phyloP scores from a whole-genome alignment of 768 basidiomycete genomes.

The Lactifluus pinguis region DNA sequence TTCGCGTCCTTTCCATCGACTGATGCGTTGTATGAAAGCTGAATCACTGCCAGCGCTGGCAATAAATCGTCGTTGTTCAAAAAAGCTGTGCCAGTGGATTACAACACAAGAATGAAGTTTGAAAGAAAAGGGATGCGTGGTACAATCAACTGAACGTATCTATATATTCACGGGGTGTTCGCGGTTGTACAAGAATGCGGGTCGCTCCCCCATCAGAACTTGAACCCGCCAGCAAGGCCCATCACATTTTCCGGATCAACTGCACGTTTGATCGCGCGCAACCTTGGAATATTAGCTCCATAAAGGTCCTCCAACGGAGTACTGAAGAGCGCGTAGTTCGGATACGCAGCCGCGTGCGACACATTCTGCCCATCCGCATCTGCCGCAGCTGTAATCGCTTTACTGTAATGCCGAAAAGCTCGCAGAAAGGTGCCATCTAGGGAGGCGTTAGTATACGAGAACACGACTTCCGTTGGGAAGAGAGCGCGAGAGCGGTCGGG shows the following conservation, averaged over 20 bases:
- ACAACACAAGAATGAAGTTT: no score
- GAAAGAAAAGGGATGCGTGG: no score
- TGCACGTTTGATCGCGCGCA: background rate
- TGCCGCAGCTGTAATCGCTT: background rate
- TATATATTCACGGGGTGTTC: no score
- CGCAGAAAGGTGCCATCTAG: constrained; percentile 34
- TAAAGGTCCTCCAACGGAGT: constrained; percentile 16
- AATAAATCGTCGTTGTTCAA: no score
- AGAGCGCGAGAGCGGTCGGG: constrained; percentile 6
- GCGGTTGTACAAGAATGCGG: no score
- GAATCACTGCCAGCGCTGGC: no score
- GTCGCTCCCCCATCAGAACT: background rate
- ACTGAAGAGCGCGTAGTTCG: constrained; percentile 16
- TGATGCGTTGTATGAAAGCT: no score
- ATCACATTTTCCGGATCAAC: constrained; percentile 21
- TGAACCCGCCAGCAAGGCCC: constrained; percentile 21
- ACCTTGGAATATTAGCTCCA: constrained; percentile 14
- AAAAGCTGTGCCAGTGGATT: no score
- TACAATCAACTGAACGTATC: no score
- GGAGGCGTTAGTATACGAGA: constrained; percentile 11
- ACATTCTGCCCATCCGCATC: constrained; percentile 19
- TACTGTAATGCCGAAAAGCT: constrained; percentile 24
- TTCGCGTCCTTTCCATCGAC: no score
- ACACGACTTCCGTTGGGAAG: background rate
- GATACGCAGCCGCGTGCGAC: constrained; percentile 8